Evolutionary conservation across 495 filamentous ascomycete genomes (phyloP).

Genomic region (Talaromyces trachyspermus): DNA sequence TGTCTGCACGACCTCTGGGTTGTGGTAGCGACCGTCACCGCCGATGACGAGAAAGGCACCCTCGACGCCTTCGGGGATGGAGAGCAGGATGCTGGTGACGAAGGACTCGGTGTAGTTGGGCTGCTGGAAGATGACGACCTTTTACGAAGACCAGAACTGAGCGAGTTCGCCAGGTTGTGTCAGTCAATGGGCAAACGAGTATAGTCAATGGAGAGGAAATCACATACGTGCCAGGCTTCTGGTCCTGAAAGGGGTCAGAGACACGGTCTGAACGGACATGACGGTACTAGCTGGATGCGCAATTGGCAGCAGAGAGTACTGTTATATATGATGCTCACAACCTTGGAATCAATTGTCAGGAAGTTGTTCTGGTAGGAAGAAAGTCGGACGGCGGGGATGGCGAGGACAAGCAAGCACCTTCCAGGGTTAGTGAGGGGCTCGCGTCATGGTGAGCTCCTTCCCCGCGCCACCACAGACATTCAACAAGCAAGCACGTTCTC

Average conservation of each 20-base stretch:
- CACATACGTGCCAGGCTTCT: conserved; percentile 99
- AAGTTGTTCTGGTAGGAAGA: not conserved
- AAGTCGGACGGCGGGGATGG: not conserved
- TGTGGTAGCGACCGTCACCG: conserved; percentile 95
- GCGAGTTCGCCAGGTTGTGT: conserved; percentile 5
- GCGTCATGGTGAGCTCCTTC: too few species aligned
- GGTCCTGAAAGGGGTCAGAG: conserved; percentile 79
- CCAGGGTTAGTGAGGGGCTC: conserved; percentile 20
- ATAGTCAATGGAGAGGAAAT: conserved; percentile 9
- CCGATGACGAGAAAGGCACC: conserved; percentile 91
- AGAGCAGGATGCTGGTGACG: conserved; percentile 83
- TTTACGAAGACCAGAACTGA: conserved; percentile 95
- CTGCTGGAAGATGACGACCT: conserved; percentile 96
- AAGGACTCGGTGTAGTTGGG: conserved; percentile 94
- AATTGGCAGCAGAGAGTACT: conserved; percentile 3
- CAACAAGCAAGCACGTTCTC: too few species aligned
- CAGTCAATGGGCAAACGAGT: conserved; percentile 18
- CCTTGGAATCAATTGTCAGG: too few species aligned
- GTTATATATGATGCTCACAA: too few species aligned
- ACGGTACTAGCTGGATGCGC: conserved; percentile 4
- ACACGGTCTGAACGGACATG: conserved; percentile 72
- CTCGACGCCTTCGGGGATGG: conserved; percentile 89
- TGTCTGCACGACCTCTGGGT: conserved; percentile 89
- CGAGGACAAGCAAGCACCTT: not conserved
- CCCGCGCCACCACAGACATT: too few species aligned